phyloP scores from a whole-genome alignment of 2,329 filamentous ascomycete genomes.

The Aquanectria penicillioides region DNA sequence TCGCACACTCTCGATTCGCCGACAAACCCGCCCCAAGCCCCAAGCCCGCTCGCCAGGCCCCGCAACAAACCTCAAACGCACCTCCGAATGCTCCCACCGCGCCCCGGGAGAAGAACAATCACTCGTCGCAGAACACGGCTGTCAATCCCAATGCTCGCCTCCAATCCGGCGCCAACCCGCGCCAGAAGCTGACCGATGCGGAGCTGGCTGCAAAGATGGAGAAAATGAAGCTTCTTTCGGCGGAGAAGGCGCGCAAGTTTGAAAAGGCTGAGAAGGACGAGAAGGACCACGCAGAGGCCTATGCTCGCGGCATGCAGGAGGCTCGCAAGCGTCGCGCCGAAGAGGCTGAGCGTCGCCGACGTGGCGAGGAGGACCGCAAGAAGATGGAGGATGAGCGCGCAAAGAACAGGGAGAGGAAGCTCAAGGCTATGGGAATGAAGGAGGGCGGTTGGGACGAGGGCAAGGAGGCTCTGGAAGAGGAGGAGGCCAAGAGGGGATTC shows the following conservation, averaged over 20 bases:
- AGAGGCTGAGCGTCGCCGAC: slow-evolving; percentile 61
- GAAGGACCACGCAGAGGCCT: slow-evolving; percentile 63
- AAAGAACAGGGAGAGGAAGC: slow-evolving; percentile 68
- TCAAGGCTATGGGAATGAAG: slow-evolving; percentile 65
- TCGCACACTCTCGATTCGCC: slow-evolving; percentile 47
- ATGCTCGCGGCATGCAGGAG: slow-evolving; percentile 66
- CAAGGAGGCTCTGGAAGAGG: slow-evolving; percentile 57
- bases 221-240: slow-evolving; percentile 66
- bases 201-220: slow-evolving; percentile 70
- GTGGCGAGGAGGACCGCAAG: slow-evolving; percentile 62
- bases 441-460: slow-evolving; percentile 69
- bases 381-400: slow-evolving; percentile 68
- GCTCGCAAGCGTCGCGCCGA: slow-evolving; percentile 60
- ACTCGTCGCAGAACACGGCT: slow-evolving; percentile 47
- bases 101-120: slow-evolving; percentile 40
- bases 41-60: slow-evolving; percentile 30
- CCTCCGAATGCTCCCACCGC: slow-evolving; percentile 45
- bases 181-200: slow-evolving; percentile 67
- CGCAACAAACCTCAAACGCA: slow-evolving; percentile 35
- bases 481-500: slow-evolving; percentile 54
- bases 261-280: slow-evolving; percentile 68
- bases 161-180: slow-evolving; percentile 66
- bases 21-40: slow-evolving; percentile 40
- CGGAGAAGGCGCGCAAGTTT: slow-evolving; percentile 68
- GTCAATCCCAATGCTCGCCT: slow-evolving; percentile 55